phyloP scores from a whole-genome alignment of 805 yeast genomes.

The Wickerhamiella kurtzmanii region DNA sequence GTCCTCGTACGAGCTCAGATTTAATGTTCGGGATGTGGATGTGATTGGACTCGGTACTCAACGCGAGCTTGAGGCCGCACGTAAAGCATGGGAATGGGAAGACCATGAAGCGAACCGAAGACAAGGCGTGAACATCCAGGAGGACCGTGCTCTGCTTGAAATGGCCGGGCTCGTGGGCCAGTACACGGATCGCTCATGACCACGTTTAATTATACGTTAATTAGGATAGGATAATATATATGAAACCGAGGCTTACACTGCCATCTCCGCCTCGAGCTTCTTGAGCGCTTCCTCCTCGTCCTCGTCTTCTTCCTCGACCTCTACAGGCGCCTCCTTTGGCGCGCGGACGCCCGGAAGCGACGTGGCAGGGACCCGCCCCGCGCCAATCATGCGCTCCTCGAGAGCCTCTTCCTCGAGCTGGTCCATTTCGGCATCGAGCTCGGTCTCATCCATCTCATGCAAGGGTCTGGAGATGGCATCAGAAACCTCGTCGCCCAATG shows the following conservation, averaged over 20 bases:
- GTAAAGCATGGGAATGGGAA: constrained; percentile 82
- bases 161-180: constrained; percentile 56
- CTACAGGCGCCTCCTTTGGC: constrained; percentile 27
- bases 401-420: constrained; percentile 72
- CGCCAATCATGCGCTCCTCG: constrained; percentile 42
- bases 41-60: constrained; percentile 87
- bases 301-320: constrained; percentile 1
- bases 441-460: constrained; percentile 75
- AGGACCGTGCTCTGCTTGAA: constrained; percentile 73
- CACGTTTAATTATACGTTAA: no score
- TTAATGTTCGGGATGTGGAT: constrained; percentile 62
- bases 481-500: constrained; percentile 84
- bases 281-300: constrained; percentile 21
- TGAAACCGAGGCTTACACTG: constrained; percentile 24
- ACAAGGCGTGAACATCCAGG: constrained; percentile 52
- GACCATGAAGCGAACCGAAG: constrained; percentile 71
- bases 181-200: constrained; percentile 28
- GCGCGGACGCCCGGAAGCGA: constrained; percentile 23
- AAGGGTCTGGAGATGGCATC: constrained; percentile 93
- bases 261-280: constrained; percentile 34
- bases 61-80: constrained; percentile 64
- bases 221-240: no score
- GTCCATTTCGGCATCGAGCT: constrained; percentile 86
- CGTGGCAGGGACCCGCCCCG: constrained; percentile 29
- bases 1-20: constrained; percentile 49